Conservation (phyloP, 2,329 filamentous ascomycete species). For the Talaromyces verruculosus region DNA sequence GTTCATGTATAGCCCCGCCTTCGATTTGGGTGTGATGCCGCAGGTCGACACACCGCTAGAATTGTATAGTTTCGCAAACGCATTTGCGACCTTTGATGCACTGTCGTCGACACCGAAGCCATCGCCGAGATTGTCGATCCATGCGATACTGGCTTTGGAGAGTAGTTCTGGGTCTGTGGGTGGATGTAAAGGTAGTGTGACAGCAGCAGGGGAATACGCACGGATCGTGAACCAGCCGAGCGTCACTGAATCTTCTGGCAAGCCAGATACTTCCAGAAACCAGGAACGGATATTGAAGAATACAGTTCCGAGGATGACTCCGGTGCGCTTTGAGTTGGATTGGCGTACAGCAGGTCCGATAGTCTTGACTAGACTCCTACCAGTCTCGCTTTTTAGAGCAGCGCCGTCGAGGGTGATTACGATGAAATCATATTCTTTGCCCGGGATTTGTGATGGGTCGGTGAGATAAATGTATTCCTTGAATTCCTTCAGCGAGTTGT, state of each 20-base stretch:
- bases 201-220: not conserved
- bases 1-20: not conserved
- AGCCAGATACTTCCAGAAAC: not conserved
- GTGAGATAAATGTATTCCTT: not conserved
- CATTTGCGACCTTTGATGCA: not conserved
- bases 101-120: slow-evolving; percentile 1
- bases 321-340: not conserved
- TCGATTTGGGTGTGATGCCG: not conserved
- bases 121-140: not conserved
- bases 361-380: not conserved
- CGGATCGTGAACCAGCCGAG: slow-evolving; percentile 1
- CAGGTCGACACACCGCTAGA: not conserved
- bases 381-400: not conserved
- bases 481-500: not conserved
- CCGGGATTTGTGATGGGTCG: not conserved
- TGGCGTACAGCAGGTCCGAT: not conserved
- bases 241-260: not conserved
- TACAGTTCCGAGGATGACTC: not conserved
- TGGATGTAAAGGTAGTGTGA: not conserved
- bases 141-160: not conserved
- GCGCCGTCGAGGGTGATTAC: not conserved
- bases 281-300: not conserved
- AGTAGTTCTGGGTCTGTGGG: not conserved
- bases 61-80: not conserved
- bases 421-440: not conserved